Percentiles rank a stretch among this genome's conserved stretches.
These are phyloP conservation scores for Trichoderma virens DNA, from an alignment of 495 filamentous ascomycete genomes.

Conservation along the genomic window DNA sequence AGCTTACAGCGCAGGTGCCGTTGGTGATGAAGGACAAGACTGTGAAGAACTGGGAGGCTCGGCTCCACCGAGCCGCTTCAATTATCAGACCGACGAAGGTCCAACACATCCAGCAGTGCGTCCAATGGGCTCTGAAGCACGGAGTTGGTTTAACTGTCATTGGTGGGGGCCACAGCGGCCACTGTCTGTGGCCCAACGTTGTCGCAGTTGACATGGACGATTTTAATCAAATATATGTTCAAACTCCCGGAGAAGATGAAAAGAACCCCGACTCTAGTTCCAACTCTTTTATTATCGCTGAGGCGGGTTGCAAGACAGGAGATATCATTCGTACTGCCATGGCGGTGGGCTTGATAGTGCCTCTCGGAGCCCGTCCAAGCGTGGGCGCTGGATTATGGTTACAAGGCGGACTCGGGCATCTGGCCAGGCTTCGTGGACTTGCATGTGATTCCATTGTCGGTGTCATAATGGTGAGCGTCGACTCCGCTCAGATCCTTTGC, in stretches of 20 bases:
- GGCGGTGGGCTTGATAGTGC: slow-evolving; percentile 45
- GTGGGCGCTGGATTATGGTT: slow-evolving; percentile 57
- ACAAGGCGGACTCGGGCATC: slow-evolving; percentile 58
- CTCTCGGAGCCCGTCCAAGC: slow-evolving; percentile 52
- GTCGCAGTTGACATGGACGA: slow-evolving; percentile 51
- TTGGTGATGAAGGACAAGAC: slow-evolving; percentile 23
- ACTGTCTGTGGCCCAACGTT: slow-evolving; percentile 48
- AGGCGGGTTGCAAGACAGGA: slow-evolving; percentile 46
- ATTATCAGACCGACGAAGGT: slow-evolving; percentile 43
- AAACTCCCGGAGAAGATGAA: slow-evolving; percentile 19
- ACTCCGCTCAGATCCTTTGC: slow-evolving; percentile 40
- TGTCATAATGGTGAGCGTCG: slow-evolving; percentile 49
- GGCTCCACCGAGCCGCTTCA: slow-evolving; percentile 35
- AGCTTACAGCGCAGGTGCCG: slow-evolving; percentile 44
- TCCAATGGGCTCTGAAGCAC: slow-evolving; percentile 52
- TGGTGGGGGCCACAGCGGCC: slow-evolving; percentile 53
- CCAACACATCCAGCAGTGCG: slow-evolving; percentile 46
- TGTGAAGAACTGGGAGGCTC: slow-evolving; percentile 49
- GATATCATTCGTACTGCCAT: slow-evolving; percentile 49
- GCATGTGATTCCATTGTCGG: slow-evolving; percentile 55
- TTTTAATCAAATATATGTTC: slow-evolving; percentile 46
- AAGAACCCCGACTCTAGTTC: slow-evolving; percentile 21
- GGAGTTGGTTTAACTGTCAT: slow-evolving; percentile 42
- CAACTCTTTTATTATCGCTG: slow-evolving; percentile 40
- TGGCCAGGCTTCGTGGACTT: slow-evolving; percentile 49